Conservation (phyloP, 2,329 filamentous ascomycete species). For the Chrysosporium queenslandicum region DNA sequence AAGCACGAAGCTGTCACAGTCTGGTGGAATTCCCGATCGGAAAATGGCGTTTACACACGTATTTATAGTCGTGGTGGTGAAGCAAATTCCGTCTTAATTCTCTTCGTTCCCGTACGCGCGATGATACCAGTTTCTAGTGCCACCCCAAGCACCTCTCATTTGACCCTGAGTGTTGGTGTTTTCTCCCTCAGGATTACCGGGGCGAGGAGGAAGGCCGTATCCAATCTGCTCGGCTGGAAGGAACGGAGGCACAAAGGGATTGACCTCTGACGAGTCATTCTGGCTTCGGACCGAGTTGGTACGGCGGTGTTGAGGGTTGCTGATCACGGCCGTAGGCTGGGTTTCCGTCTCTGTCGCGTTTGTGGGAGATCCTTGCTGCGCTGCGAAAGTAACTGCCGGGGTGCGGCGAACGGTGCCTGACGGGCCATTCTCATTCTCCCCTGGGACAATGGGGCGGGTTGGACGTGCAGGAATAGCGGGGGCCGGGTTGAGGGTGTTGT, state of each 20-base stretch:
- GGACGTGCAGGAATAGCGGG: background rate
- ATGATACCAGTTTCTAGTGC: conserved; percentile 16
- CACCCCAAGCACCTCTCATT: conserved; percentile 10
- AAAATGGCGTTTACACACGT: no score
- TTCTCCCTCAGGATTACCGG: background rate
- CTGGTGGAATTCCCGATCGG: no score
- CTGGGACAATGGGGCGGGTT: conserved; percentile 5
- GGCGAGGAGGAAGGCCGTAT: background rate
- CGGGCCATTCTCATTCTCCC: background rate
- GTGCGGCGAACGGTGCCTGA: background rate
- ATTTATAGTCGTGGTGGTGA: no score
- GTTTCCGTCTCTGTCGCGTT: background rate
- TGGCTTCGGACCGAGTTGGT: background rate
- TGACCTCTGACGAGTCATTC: background rate
- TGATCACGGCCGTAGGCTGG: background rate
- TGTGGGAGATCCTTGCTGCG: background rate
- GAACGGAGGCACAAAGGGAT: conserved; percentile 2
- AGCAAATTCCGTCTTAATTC: no score
- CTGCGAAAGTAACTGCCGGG: background rate
- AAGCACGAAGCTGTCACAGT: no score
- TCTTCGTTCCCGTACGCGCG: conserved; percentile 8
- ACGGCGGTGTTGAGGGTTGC: background rate
- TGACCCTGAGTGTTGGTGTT: background rate
- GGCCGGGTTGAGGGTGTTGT: background rate
- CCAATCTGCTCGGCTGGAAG: background rate